Evolutionary conservation across 2,329 filamentous ascomycete species (phyloP), one percentile per base, ranked within the genome.

Genomic region (Kalaharituber pfeilii): DNA sequence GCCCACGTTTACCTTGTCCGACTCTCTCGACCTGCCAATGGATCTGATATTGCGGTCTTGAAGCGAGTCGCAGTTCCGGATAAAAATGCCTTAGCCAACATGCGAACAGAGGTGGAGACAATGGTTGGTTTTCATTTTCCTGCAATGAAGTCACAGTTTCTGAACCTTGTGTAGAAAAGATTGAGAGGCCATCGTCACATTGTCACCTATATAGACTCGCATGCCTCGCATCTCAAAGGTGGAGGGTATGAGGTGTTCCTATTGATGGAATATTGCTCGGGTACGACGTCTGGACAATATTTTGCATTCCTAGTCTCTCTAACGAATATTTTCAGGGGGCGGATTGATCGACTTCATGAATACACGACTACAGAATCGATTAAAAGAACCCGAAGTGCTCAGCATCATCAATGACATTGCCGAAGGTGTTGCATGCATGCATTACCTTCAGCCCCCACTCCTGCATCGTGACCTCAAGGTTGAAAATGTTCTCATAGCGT

Each of bases 311-410:
- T 6, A 15, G 49, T 15, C 28, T 39, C 29, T 33, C 57, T 25
- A 59, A 50, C 29, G 11, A 44, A 15, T 47, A 26, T 28, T 13
- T 26, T 27, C 84, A 65, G 91, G 91, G 51, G 91, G 91, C 60
- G 89, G 91, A 30, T 72, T 98, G 67, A 98, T 98, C 67, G 91
- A 98, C 71, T 98, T 96, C 68, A 98, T 98, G 91, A 98, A 98
- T 70, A 98, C 91, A 30, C 80, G 91, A 52, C 72, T 98, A 64
- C 91, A 98, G 70, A 88, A 98, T 68, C 84, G 91, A 51, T 75
- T 98, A 69, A 98, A 89, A 30, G 91, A 98, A 72, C 89, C 91
- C 50, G 91, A 98, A 73, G 94, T 98, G 63, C 73, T 98, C 64
- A 84, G 88, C 72, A 96, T 98, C 69, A 96, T 98, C 70, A 83